Base-by-base conservation (phyloP, 345 rosid genomes). In the Gossypium australe region DNA sequence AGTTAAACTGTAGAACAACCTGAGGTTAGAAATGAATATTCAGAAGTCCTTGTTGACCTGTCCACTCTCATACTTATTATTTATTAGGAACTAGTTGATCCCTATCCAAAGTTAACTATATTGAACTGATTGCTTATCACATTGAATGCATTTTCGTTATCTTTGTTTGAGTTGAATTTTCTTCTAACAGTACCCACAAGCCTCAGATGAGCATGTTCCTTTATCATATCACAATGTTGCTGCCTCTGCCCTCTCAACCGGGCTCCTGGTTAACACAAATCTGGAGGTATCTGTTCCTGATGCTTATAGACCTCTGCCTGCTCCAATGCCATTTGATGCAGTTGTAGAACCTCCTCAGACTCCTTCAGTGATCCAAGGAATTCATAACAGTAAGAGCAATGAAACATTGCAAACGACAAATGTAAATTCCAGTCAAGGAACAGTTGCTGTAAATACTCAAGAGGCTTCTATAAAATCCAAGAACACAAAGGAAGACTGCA, bases 271-370 rank as follows among this genome's bases (percentile, higher is more conserved):
- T 60, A 91, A 91, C 84, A 88, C 94, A 49, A 95, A 93, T 81
- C 83, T 93, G 55, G 98, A 88, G 67, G 89, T 91, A 56, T 89
- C 93, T 53, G 83, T 89, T 61, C 89, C 93, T 18, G 93, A 89
- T 83, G 87, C 93, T 76, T 91, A 90, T 78, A 84, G 84, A 76
- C 86, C 97, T 38, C 97, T 94, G 20, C 97, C 98, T 59, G 85
- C 79, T 9, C 92, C 99, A 49, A 63, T 80, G 13, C 93, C 99
- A 13, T 91, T 89, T 56, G 86, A 91, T 81, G 86, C 84, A 27
- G 86, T 76, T 65, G 25, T 79, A 49, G 86, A 80, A 67, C 81
- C 22, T 78, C 88, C 89, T 65, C 92, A 86, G 71, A 87, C 80
- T 59, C 82, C 89, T 45, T 78, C 44, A 9, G 75, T 20, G 24